phyloP scores from a whole-genome alignment of 345 rosid species.

The Rhodomyrtus tomentosa region DNA sequence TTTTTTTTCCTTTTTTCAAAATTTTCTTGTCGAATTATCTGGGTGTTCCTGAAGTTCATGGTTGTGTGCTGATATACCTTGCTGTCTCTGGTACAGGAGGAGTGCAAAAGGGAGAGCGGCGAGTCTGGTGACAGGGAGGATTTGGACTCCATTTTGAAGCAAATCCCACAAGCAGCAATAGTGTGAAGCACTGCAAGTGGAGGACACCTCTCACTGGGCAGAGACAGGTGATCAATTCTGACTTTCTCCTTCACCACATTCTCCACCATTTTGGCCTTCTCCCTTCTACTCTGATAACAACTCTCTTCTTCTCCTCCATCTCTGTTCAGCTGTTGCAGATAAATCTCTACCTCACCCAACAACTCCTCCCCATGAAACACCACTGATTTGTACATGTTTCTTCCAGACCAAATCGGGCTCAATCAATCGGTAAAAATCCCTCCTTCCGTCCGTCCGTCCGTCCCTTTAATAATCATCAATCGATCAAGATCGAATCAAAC shows the following conservation, averaged over 20 bases:
- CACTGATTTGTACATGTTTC: constrained; percentile 48
- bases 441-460: background rate
- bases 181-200: constrained; percentile 92
- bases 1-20: background rate
- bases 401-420: background rate
- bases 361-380: constrained; percentile 52
- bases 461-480: background rate
- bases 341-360: constrained; percentile 76
- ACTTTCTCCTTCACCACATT: constrained; percentile 52
- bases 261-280: constrained; percentile 37
- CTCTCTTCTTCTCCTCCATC: constrained; percentile 14
- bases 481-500: background rate
- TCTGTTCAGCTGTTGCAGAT: constrained; percentile 26
- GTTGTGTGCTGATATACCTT: constrained; percentile 54
- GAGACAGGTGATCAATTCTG: constrained; percentile 56
- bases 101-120: constrained; percentile 62
- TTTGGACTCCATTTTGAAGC: constrained; percentile 90
- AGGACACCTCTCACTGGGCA: constrained; percentile 85
- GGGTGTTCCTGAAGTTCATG: background rate
- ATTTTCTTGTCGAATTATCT: background rate
- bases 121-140: constrained; percentile 25
- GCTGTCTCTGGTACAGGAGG: constrained; percentile 75
- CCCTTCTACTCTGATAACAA: background rate
- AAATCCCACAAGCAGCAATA: constrained; percentile 52
- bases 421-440: background rate